Conservation (phyloP, 2,329 filamentous ascomycete species). For the Fusarium torulosum region DNA sequence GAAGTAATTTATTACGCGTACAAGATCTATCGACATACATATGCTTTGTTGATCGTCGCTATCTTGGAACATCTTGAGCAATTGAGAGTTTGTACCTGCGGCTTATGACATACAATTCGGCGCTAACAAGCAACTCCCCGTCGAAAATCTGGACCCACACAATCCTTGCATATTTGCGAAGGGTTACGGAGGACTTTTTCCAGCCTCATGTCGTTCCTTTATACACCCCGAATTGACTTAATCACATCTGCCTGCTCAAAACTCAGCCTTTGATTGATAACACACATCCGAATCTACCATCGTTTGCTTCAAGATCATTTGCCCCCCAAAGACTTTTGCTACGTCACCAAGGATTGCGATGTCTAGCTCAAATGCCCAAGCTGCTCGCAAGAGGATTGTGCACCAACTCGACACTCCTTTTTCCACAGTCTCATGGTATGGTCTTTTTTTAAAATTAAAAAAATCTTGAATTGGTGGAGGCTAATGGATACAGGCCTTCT, state of each 20-base stretch:
- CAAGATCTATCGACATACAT: background rate
- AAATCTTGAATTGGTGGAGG: background rate
- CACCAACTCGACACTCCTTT: constrained; percentile 76
- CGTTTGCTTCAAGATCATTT: too few species aligned
- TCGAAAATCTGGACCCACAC: constrained; percentile 29
- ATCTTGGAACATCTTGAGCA: constrained; percentile 3
- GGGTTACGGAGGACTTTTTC: constrained; percentile 23
- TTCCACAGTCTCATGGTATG: constrained; percentile 70
- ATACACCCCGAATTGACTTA: background rate
- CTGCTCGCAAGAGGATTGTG: constrained; percentile 66
- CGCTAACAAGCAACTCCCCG: constrained; percentile 39
- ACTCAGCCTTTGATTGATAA: background rate
- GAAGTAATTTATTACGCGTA: background rate
- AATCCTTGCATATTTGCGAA: constrained; percentile 21
- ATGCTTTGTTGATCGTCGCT: constrained; percentile 8
- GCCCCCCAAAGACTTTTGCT: background rate
- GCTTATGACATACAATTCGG: constrained; percentile 20
- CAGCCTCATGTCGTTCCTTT: constrained; percentile 7
- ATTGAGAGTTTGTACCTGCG: constrained; percentile 26
- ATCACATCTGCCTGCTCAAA: background rate
- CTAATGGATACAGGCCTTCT: constrained; percentile 65
- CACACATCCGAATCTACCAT: background rate
- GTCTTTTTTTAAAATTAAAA: too few species aligned
- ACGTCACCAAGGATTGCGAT: constrained; percentile 32
- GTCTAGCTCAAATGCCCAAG: constrained; percentile 43